A percentile compares a stretch with the other conserved stretches of the same genome.
Evolutionary conservation across 257 asterid species (phyloP).

Genomic region (Euphrasia confusa): DNA sequence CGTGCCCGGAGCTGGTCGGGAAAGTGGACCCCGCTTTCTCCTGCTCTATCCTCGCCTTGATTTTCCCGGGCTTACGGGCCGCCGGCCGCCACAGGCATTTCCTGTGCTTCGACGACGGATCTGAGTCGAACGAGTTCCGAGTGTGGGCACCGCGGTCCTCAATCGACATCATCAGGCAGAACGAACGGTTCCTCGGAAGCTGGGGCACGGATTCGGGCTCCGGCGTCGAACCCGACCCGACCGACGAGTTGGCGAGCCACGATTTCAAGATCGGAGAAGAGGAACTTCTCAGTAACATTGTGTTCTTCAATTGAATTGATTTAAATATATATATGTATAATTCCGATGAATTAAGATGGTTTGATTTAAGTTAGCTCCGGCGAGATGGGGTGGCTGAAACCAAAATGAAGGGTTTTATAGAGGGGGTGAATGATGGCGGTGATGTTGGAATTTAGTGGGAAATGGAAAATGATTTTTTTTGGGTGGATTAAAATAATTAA

Average conservation of each 20-base stretch:
- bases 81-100: conserved; percentile 29
- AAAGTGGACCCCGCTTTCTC: conserved; percentile 31
- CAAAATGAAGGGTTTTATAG: conserved; percentile 16
- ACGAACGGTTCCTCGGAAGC: conserved; percentile 42
- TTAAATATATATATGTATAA: too few species aligned
- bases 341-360: neutral
- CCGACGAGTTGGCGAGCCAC: conserved; percentile 38
- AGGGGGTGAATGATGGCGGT: neutral
- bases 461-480: neutral
- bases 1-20: conserved; percentile 36
- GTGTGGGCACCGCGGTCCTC: conserved; percentile 34
- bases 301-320: neutral
- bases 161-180: conserved; percentile 29
- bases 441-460: conserved; percentile 26
- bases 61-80: conserved; percentile 31
- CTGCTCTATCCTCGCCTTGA: conserved; percentile 28
- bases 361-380: neutral
- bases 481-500: too few species aligned
- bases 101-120: conserved; percentile 36
- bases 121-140: conserved; percentile 34
- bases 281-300: conserved; percentile 55
- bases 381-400: conserved; percentile 17
- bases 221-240: conserved; percentile 37
- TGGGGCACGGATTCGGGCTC: conserved; percentile 48
- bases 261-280: conserved; percentile 59